Evolutionary conservation across 1,139 yeast species (phyloP), one percentile per base, ranked within the genome.

Genomic region (Sugiyamaella paludigena): DNA sequence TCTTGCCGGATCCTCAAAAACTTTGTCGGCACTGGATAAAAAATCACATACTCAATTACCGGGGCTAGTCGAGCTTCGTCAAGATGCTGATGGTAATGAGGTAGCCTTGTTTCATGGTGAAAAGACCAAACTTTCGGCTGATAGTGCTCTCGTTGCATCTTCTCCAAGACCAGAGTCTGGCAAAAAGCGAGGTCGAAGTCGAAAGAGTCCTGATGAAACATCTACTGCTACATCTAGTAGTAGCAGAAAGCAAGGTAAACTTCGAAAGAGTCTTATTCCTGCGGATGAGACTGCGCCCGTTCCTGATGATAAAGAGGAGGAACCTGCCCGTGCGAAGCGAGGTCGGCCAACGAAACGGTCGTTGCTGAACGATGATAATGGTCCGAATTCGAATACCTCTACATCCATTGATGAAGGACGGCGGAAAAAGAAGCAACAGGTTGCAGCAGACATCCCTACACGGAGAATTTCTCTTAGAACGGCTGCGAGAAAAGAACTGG

Each of bases 151-250:
- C 16, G 36, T 41, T 19, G 40, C 34, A 12, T 47, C 49, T 2
- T 47, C 51, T 10, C 40, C 36, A 12, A 44, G 45, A 26, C 43
- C 55, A 19, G 36, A 42, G 11, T 38, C 57, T 1, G 57, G 56
- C 1, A 52, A 53, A 29, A 59, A 61, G 28, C 58, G 66, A 11
- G 70, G 68, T 1, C 41, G 69, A 24, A 70, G 69, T 0, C 54
- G 61, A 37, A 66, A 65, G 51, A 46, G 53, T 12, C 13, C 28
- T 5, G 24, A n/a, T 15, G 38, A 35, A 15, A 3, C 24, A 13
- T 6, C n/a, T 3, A 15, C n/a, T 7, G 5, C 38, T 15, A 13
- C 37, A 12, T 11, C 13, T 9, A 9, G 15, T 9, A 12, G 13
- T 9, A 11, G 15, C 10, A 34, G 12, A 9, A 15, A 34, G 12